Base-by-base conservation (phyloP, 768 basidiomycete genomes). In the Pulveroboletus sp. region DNA sequence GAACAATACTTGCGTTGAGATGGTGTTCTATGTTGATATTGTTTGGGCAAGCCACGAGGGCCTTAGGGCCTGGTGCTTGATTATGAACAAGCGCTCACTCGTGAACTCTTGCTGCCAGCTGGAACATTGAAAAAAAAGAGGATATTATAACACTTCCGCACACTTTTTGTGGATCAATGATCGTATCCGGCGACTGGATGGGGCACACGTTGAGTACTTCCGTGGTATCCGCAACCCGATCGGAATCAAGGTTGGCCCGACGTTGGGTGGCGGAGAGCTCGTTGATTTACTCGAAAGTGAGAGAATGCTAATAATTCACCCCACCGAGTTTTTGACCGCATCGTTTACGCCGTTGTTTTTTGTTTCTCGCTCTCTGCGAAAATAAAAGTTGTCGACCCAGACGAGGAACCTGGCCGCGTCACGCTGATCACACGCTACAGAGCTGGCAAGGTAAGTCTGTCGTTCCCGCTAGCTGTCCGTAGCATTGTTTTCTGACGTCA, bases 111-210 rank as follows among this genome's bases (percentile, higher is more conserved):
- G 6, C 43, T 77, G 6, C 42, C 28, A 15, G 50, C 56, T n/a
- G 51, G 55, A 32, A 10, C 39, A 10, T 26, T 52, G n/a, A 51
- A 55, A 33, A 46, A 46, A 73, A 68, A 39, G 82, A 21, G 21
- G 77, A 33, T 79, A 77, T 65, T 97, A 95, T 71, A 95, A 97
- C 64, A 88, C 89, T 14, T 90, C 91, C 3, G 89, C 92, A 8
- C 93, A 94, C 66, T 95, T 96, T 70, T 69, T 97, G 44, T 99
- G 95, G 95, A 90, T 99, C 47, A 94, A 95, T 0, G 96, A 99
- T 69, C 82, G 95, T 45, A 99, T 95, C 5, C 75, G 95, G 36
- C 91, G 95, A 68, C 73, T 98, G 0, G 80, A 82, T 40, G 93
- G 93, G 7, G 96, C 93, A 4, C 96, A 99, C 65, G 85, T 97